These are phyloP conservation scores for Cyclotella cryptica DNA, from an alignment of 108 stramenopile species.

Conservation along the genomic window DNA sequence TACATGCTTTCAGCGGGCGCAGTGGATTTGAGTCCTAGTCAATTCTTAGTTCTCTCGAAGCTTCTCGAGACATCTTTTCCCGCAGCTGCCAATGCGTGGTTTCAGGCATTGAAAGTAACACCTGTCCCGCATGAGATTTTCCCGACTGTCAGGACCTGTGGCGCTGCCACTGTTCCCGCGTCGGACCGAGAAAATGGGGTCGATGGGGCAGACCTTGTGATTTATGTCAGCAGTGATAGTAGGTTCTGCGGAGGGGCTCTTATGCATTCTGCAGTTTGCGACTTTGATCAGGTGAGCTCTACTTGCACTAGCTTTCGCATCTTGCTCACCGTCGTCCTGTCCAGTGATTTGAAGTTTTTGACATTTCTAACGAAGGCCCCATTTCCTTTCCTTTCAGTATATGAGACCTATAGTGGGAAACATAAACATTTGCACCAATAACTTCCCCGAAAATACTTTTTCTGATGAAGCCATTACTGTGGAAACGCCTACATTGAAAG, in stretches of 20 bases:
- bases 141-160: constrained; percentile 38
- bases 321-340: no score
- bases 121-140: constrained; percentile 35
- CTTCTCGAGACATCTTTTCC: constrained; percentile 29
- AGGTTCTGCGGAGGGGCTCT: constrained; percentile 45
- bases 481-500: constrained; percentile 2
- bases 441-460: constrained; percentile 18
- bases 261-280: constrained; percentile 51
- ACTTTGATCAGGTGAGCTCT: constrained; percentile 47
- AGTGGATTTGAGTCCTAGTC: neutral
- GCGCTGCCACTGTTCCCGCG: constrained; percentile 35
- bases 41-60: constrained; percentile 10
- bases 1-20: constrained; percentile 23
- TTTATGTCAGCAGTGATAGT: constrained; percentile 50
- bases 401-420: constrained; percentile 50
- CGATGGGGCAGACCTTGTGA: constrained; percentile 42
- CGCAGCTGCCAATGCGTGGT: constrained; percentile 30
- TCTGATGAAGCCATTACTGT: neutral
- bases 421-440: constrained; percentile 52
- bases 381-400: neutral
- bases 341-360: neutral
- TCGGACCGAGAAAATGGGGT: constrained; percentile 44
- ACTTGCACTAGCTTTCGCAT: neutral
- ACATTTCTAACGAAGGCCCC: neutral
- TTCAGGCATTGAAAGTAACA: constrained; percentile 23